Percentiles rank a stretch among this genome's conserved stretches.
Conservation (phyloP, 306 rosid species). For the Dryas octopetala region DNA sequence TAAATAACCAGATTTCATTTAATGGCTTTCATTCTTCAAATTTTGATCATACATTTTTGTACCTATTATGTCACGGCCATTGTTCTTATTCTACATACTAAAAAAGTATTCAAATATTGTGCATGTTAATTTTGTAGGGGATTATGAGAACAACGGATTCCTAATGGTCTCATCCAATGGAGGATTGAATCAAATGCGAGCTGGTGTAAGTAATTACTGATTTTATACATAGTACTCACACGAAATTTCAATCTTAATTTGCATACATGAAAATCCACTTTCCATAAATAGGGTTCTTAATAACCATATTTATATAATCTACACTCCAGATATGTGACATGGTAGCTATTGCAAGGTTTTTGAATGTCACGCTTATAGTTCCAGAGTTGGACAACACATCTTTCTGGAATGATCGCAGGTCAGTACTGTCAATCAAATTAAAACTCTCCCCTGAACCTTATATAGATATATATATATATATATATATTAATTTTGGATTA, state of each 20-base stretch:
- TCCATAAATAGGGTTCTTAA: neutral
- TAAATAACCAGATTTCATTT: no score
- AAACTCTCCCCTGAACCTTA: neutral
- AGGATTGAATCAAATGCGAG: slow-evolving; percentile 77
- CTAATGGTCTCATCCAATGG: slow-evolving; percentile 68
- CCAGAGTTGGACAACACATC: slow-evolving; percentile 68
- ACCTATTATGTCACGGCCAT: no score
- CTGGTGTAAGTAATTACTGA: slow-evolving; percentile 47
- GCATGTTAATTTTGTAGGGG: slow-evolving; percentile 27
- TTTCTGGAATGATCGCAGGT: slow-evolving; percentile 70
- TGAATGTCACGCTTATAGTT: slow-evolving; percentile 64
- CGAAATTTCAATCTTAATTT: neutral
- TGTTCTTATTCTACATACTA: no score
- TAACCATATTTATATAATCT: neutral
- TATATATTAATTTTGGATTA: no score
- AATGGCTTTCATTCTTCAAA: no score
- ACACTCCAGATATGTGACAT: slow-evolving; percentile 63
- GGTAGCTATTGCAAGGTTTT: slow-evolving; percentile 54
- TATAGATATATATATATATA: no score
- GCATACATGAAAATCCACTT: neutral
- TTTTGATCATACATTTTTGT: no score
- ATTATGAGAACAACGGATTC: slow-evolving; percentile 55
- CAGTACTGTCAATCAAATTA: neutral
- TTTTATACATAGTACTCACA: no score
- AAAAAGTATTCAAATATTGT: no score